phyloP scores from a whole-genome alignment of 2,329 filamentous ascomycete species.

The Clarireedia sp. region DNA sequence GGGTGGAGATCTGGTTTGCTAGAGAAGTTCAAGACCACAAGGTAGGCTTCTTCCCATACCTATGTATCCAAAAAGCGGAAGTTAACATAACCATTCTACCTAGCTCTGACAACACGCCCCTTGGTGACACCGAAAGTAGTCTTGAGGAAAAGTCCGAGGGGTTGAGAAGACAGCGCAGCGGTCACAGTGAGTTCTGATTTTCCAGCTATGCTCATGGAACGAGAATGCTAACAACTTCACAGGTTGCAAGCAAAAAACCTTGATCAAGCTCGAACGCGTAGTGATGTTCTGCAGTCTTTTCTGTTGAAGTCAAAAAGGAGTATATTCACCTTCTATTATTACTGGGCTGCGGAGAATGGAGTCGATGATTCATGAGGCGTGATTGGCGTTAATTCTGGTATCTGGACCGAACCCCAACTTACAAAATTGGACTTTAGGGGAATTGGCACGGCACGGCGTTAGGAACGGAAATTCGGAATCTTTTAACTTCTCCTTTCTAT shows the following conservation, averaged over 20 bases:
- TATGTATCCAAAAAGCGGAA: too few relatives aligned
- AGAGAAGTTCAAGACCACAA: not conserved
- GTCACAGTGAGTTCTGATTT: not conserved
- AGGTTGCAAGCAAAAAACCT: not conserved
- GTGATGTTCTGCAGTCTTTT: not conserved
- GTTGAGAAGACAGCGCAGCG: not conserved
- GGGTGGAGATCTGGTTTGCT: not conserved
- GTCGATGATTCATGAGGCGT: too few relatives aligned
- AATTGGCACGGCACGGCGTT: too few relatives aligned
- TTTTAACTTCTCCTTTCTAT: too few relatives aligned
- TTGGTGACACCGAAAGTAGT: not conserved
- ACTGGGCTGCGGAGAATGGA: too few relatives aligned
- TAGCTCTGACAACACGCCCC: not conserved
- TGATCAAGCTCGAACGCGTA: not conserved
- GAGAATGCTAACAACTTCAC: not conserved
- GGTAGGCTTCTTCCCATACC: not conserved
- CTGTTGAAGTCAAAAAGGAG: not conserved
- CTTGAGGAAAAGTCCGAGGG: not conserved
- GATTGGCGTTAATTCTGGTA: too few relatives aligned
- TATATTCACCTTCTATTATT: too few relatives aligned
- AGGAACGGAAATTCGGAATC: too few relatives aligned
- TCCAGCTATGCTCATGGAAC: not conserved
- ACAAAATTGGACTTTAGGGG: too few relatives aligned
- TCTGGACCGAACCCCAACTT: too few relatives aligned
- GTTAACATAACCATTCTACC: too few relatives aligned